These are phyloP conservation scores for Kazachstania sp. DNA, from an alignment of 1,139 yeast species.

Conservation along the genomic window DNA sequence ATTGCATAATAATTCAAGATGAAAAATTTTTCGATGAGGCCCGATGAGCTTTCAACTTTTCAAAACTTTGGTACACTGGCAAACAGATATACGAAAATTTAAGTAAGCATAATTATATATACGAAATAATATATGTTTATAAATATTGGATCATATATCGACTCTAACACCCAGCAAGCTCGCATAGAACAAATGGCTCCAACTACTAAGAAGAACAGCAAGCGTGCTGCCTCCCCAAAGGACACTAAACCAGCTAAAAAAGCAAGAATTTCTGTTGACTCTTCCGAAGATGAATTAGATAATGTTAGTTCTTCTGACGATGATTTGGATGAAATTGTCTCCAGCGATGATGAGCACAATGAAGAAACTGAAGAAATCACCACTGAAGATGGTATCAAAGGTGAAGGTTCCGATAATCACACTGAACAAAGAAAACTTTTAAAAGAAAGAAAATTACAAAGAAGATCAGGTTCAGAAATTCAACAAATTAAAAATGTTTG, in stretches of 20 bases:
- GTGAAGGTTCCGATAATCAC: constrained; percentile 45
- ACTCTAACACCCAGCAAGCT: background rate
- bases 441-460: constrained; percentile 75
- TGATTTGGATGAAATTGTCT: constrained; percentile 17
- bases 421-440: constrained; percentile 74
- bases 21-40: constrained; percentile 9
- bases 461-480: constrained; percentile 80
- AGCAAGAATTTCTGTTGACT: constrained; percentile 26
- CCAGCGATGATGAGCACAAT: constrained; percentile 21
- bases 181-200: constrained; percentile 17
- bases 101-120: background rate
- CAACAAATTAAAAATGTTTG: constrained; percentile 80
- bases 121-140: background rate
- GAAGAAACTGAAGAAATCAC: constrained; percentile 21
- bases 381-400: constrained; percentile 16
- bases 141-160: background rate
- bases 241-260: constrained; percentile 19
- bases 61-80: background rate
- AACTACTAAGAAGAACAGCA: constrained; percentile 14
- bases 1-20: background rate
- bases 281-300: constrained; percentile 26
- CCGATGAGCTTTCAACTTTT: constrained; percentile 8
- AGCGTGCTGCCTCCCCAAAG: constrained; percentile 11
- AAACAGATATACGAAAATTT: background rate
- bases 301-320: constrained; percentile 26